Conservation (phyloP, 2,329 filamentous ascomycete species). For the Colletotrichum theobromicola region DNA sequence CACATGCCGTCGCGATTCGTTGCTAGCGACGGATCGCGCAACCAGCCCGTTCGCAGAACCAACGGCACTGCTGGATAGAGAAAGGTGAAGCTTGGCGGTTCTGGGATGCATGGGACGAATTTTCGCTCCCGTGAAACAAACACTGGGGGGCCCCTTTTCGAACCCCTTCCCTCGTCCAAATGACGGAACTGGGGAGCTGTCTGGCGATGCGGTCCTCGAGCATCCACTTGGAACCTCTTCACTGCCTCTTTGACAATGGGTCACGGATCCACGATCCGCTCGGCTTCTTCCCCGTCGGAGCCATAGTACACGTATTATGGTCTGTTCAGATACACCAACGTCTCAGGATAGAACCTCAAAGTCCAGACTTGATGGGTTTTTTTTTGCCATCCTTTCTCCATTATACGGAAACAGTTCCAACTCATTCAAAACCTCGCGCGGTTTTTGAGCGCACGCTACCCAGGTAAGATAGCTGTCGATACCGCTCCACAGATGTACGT, state of each 20-base stretch:
- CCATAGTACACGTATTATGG: background rate
- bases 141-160: background rate
- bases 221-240: background rate
- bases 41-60: background rate
- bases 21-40: background rate
- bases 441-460: background rate
- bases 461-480: background rate
- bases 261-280: background rate
- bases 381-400: background rate
- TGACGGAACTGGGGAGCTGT: background rate
- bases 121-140: constrained; percentile 17
- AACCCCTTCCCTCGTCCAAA: background rate
- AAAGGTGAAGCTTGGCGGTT: constrained; percentile 6
- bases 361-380: background rate
- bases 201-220: background rate
- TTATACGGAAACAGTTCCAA: background rate
- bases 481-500: constrained; percentile 3
- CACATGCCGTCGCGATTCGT: background rate
- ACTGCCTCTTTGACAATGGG: constrained; percentile 10
- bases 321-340: background rate
- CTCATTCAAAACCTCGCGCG: background rate
- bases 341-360: background rate
- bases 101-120: constrained; percentile 10
- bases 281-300: background rate
- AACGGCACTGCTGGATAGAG: background rate